phyloP scores from a whole-genome alignment of 2,329 filamentous ascomycete species.

The Beauveria varroae region DNA sequence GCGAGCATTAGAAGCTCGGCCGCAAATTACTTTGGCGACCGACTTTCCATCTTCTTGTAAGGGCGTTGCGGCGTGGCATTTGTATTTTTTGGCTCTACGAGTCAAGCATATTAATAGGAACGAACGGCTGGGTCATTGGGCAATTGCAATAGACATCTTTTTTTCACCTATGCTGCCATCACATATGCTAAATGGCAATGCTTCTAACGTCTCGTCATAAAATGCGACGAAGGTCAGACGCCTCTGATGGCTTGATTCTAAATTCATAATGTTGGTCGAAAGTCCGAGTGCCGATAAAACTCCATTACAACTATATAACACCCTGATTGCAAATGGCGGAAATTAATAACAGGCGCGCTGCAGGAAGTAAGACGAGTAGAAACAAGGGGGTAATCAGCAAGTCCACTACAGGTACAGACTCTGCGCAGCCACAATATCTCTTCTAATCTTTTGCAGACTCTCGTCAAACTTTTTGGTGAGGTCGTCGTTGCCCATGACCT shows the following conservation, averaged over 20 bases:
- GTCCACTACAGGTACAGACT: constrained; percentile 73
- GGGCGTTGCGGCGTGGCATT: not conserved
- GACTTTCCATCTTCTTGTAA: not conserved
- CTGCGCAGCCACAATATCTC: constrained; percentile 92
- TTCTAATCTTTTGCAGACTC: constrained; percentile 74
- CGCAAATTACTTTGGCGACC: too few species aligned
- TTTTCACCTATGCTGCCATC: not conserved
- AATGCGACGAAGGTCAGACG: not conserved
- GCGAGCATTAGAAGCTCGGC: constrained; percentile 18
- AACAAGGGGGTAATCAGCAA: not conserved
- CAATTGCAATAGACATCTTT: constrained; percentile 10
- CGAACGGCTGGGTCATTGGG: not conserved
- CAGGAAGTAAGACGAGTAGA: not conserved
- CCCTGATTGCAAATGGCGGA: constrained; percentile 10
- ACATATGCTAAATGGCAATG: constrained; percentile 4
- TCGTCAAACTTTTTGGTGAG: constrained; percentile 87
- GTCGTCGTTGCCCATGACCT: constrained; percentile 97
- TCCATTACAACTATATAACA: constrained; percentile 8
- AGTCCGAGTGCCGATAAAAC: constrained; percentile 5
- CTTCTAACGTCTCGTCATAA: constrained; percentile 1
- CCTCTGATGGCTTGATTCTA: not conserved
- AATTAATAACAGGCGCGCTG: not conserved
- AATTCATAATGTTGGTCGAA: not conserved
- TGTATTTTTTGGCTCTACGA: not conserved
- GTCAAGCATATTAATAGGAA: not conserved